Percentiles rank a stretch among this genome's conserved stretches.
phyloP scores from a whole-genome alignment of 139 green algal genomes.

The Mesotaenium endlicherianum region DNA sequence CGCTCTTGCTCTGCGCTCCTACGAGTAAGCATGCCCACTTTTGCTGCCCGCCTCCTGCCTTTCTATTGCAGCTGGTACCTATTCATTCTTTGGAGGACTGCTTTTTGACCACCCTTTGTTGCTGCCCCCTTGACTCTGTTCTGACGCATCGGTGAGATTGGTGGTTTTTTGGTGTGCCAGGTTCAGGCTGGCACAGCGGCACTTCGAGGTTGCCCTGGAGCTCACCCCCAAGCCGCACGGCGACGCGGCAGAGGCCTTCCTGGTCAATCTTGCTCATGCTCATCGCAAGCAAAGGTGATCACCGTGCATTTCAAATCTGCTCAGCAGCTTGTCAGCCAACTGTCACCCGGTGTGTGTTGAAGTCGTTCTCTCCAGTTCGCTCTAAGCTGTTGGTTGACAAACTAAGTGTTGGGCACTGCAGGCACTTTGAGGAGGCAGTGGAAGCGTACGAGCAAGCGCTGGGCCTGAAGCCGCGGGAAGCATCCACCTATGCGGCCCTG shows the following conservation, averaged over 20 bases:
- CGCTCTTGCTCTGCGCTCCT: conserved; percentile 63
- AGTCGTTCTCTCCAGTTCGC: too few species aligned
- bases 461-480: conserved; percentile 58
- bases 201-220: not conserved
- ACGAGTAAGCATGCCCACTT: not conserved
- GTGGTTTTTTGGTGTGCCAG: not conserved
- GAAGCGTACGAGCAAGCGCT: conserved; percentile 67
- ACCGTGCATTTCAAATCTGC: too few species aligned
- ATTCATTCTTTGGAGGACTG: not conserved
- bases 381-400: too few species aligned
- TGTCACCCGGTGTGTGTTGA: too few species aligned
- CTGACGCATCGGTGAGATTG: not conserved
- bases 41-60: not conserved
- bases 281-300: too few species aligned
- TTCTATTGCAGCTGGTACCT: not conserved
- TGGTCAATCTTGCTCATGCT: too few species aligned
- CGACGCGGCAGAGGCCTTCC: not conserved
- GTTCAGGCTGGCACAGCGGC: not conserved
- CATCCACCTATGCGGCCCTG: conserved; percentile 73
- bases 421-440: conserved; percentile 55
- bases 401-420: not conserved
- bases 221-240: not conserved
- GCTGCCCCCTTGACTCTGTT: not conserved
- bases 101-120: not conserved
- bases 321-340: too few species aligned